Evolutionary conservation across 257 asterid species (phyloP), one percentile per base, ranked within the genome.

Genomic region (Forsythia suspensa): DNA sequence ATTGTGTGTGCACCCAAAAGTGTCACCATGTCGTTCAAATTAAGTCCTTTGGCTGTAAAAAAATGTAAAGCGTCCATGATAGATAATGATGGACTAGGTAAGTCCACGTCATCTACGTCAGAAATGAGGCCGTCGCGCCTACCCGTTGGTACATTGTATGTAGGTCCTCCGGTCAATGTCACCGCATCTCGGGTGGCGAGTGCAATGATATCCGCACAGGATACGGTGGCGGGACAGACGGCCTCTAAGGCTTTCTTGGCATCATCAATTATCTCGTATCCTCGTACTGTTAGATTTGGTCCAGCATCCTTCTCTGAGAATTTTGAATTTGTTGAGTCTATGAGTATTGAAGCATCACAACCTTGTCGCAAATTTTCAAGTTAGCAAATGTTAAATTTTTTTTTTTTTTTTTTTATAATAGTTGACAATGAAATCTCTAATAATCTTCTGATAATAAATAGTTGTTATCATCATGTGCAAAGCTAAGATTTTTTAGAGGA

Each of bases 1-100:
- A 93, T 91, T 0, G 95, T 85, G 88, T 91, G 98, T 2, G 90
- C 98, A 0, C 98, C 97, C 71, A 93, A 59, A 10, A 92, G 97
- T 0, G 92, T 76, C 72, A 87, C 92, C 97, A 92, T 90, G 29
- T 93, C 98, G 34, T 70, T 80, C 1, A 88, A 70, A 9, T 86
- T 86, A 0, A 91, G 63, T 34, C 89, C 86, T 70, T 87, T 90
- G 40, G 81, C 80, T 1, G 44, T 51, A 86, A 93, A 91, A 34
- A 66, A 20, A 2, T 70, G 7, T 2, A 88, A 77, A 0, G 92
- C 91, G 13, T 83, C 77, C 0, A 83, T 8, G 0, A 93, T 71
- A 0, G 90, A 6, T 2, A 73, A 71, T 0, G 68, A 29, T 29
- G 96, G 96, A 10, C 91, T 89, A 4, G 98, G 98, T 21, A 93